These are phyloP conservation scores for Epichloe typhina DNA, from an alignment of 2,329 filamentous ascomycete species.

Conservation along the genomic window DNA sequence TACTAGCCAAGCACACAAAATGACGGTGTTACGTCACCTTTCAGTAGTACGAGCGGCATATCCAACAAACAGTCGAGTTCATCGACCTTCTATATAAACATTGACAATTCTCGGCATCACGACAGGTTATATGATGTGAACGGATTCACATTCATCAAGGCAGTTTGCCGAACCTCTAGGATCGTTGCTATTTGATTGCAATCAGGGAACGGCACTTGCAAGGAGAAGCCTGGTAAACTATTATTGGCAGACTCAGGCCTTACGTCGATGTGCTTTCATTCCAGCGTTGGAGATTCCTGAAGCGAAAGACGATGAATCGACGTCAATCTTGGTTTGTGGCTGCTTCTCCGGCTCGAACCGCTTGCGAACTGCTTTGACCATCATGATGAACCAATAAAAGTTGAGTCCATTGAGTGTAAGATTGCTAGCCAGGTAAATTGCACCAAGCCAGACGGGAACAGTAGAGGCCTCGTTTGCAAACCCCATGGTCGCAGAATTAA, in stretches of 20 bases:
- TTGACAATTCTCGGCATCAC: neutral
- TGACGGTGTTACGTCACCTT: too few species aligned
- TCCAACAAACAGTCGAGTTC: neutral
- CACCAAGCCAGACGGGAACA: constrained; percentile 58
- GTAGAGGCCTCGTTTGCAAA: constrained; percentile 35
- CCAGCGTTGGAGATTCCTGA: constrained; percentile 13
- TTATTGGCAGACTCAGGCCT: constrained; percentile 9
- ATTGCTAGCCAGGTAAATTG: constrained; percentile 57
- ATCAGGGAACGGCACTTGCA: neutral
- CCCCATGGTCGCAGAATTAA: constrained; percentile 16
- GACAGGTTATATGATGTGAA: neutral
- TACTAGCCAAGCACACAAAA: neutral
- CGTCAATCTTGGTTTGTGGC: constrained; percentile 15
- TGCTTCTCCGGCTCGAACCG: constrained; percentile 46
- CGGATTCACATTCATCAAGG: neutral
- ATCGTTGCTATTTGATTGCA: neutral
- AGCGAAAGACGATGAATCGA: constrained; percentile 17
- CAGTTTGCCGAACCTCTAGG: too few species aligned
- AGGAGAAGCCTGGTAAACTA: neutral
- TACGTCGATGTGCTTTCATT: constrained; percentile 16
- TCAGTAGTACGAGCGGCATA: neutral
- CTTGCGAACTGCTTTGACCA: constrained; percentile 68
- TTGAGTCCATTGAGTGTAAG: constrained; percentile 63
- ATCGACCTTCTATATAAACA: neutral
- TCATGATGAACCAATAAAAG: constrained; percentile 77